phyloP scores from a whole-genome alignment of 306 rosid genomes.

The Delonix regia region DNA sequence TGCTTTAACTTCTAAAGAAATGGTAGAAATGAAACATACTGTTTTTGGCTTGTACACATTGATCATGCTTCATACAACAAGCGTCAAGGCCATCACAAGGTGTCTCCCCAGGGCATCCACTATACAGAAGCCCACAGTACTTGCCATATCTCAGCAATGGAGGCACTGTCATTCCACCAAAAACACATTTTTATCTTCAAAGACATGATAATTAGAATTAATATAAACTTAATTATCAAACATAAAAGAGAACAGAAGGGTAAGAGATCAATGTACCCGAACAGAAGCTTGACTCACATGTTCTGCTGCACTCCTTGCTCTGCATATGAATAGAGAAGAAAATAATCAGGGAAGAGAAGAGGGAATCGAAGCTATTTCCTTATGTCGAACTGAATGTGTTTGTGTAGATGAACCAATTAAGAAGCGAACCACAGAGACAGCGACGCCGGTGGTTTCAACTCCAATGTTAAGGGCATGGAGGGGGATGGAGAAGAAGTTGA shows the following conservation, averaged over 20 bases:
- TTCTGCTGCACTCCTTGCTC: conserved; percentile 86
- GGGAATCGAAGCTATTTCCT: neutral
- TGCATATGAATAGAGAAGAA: conserved; percentile 31
- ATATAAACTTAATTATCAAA: neutral
- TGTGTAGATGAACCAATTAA: neutral
- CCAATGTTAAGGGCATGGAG: conserved; percentile 58
- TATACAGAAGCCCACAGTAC: conserved; percentile 84
- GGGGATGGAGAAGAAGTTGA: conserved; percentile 14
- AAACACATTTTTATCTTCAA: neutral
- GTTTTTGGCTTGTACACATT: conserved; percentile 70
- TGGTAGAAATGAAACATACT: conserved; percentile 53
- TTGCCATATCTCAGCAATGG: conserved; percentile 91
- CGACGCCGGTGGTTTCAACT: conserved; percentile 49
- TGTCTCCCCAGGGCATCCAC: conserved; percentile 93
- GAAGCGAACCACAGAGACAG: conserved; percentile 53
- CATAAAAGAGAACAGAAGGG: neutral
- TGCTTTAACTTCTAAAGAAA: conserved; percentile 1
- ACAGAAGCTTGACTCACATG: conserved; percentile 91
- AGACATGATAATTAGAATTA: neutral
- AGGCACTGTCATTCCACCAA: conserved; percentile 56
- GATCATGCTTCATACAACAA: conserved; percentile 92
- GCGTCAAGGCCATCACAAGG: conserved; percentile 97
- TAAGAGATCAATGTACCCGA: conserved; percentile 53
- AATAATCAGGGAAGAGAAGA: neutral
- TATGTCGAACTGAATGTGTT: neutral